A percentile compares a stretch with the other conserved stretches of the same genome.
Evolutionary conservation across 2,329 filamentous ascomycete species (phyloP).

Genomic region (Pseudogymnoascus sp.): DNA sequence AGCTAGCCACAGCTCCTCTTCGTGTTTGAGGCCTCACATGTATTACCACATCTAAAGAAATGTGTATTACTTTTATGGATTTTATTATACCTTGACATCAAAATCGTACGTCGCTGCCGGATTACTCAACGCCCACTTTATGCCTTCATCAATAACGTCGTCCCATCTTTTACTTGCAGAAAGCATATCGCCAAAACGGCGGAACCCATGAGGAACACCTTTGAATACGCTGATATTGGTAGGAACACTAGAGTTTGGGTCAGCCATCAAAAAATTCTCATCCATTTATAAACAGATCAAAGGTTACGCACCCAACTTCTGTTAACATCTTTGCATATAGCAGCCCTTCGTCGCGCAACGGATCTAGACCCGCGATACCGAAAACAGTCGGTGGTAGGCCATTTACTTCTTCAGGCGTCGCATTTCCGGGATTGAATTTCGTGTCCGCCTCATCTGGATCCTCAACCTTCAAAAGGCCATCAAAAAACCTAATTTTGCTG

Average conservation of each 20-base stretch:
- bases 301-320: constrained; percentile 34
- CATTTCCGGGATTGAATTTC: constrained; percentile 29
- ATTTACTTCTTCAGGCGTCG: constrained; percentile 31
- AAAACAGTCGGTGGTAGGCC: constrained; percentile 39
- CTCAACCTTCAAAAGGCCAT: constrained; percentile 16
- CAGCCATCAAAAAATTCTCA: background rate
- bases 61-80: background rate
- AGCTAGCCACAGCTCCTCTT: background rate
- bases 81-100: background rate
- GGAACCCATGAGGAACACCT: constrained; percentile 46
- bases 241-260: constrained; percentile 33
- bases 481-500: constrained; percentile 26
- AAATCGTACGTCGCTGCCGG: constrained; percentile 26
- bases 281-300: background rate
- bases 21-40: background rate
- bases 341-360: constrained; percentile 42
- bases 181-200: constrained; percentile 33
- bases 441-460: constrained; percentile 27
- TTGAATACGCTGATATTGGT: constrained; percentile 42
- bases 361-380: constrained; percentile 40
- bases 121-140: constrained; percentile 34
- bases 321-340: constrained; percentile 38
- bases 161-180: constrained; percentile 37
- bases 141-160: constrained; percentile 35
- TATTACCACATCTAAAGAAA: background rate